Evolutionary conservation across 2,329 filamentous ascomycete genomes (phyloP).

Genomic region (Cladosporium sp.): DNA sequence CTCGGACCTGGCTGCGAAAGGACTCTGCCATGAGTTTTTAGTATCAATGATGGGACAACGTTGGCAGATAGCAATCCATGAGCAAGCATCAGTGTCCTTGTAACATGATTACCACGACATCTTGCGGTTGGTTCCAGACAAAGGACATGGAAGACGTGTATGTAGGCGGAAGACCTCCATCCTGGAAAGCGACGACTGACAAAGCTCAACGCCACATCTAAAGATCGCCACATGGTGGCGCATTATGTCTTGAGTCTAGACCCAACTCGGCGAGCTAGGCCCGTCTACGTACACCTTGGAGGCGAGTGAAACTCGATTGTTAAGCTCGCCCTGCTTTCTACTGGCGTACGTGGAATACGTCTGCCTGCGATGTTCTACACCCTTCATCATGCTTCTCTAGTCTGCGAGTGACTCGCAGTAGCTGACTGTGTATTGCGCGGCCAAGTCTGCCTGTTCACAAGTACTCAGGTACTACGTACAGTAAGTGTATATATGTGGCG

Average conservation of each 20-base stretch:
- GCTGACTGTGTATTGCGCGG: constrained; percentile 12
- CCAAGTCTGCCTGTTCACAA: constrained; percentile 12
- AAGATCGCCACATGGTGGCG: neutral
- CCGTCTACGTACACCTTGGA: constrained; percentile 15
- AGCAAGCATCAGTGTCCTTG: neutral
- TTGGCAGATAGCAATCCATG: neutral
- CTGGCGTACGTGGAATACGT: constrained; percentile 7
- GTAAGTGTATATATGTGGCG: constrained; percentile 10
- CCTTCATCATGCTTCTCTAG: constrained; percentile 13
- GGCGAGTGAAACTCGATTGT: constrained; percentile 11
- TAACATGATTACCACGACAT: neutral
- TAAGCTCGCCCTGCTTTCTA: constrained; percentile 14
- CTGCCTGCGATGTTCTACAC: constrained; percentile 17
- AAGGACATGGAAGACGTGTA: neutral
- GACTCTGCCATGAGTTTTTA: neutral
- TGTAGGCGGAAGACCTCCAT: neutral
- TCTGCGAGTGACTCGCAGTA: constrained; percentile 1
- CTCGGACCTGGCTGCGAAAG: neutral
- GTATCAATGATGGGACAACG: neutral
- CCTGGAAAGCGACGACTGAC: neutral
- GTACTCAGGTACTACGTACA: neutral
- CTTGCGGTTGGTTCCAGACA: neutral
- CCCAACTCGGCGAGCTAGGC: constrained; percentile 3
- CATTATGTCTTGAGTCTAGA: neutral
- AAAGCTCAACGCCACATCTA: constrained; percentile 6